These are phyloP conservation scores for Luzula sylvatica DNA, from an alignment of 176 grass and related monocot species.

Conservation along the genomic window DNA sequence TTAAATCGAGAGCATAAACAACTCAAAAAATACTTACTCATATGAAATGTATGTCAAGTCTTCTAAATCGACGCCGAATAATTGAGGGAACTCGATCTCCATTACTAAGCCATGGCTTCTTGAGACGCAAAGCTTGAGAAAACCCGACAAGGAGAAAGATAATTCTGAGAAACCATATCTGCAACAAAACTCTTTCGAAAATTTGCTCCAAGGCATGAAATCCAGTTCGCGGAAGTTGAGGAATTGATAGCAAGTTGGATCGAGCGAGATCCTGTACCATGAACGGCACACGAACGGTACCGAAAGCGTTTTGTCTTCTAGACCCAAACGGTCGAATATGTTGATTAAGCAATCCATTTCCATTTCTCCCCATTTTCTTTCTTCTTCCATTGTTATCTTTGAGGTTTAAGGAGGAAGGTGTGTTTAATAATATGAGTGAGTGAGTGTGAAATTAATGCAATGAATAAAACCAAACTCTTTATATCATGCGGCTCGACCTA, in stretches of 20 bases:
- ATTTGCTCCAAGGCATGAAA: constrained; percentile 61
- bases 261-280: constrained; percentile 47
- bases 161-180: constrained; percentile 10
- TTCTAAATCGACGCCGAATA: constrained; percentile 18
- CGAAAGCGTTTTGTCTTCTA: constrained; percentile 42
- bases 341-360: constrained; percentile 55
- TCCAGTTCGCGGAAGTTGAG: constrained; percentile 67
- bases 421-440: no score
- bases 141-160: constrained; percentile 37
- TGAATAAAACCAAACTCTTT: no score
- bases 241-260: constrained; percentile 50
- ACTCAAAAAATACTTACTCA: constrained; percentile 22
- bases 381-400: constrained; percentile 11
- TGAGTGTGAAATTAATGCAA: no score
- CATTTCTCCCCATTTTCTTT: constrained; percentile 52
- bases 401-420: no score
- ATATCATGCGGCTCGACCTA: no score
- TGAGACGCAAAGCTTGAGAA: constrained; percentile 34
- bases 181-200: constrained; percentile 30
- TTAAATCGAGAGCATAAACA: not conserved
- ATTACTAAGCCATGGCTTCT: constrained; percentile 6
- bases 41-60: constrained; percentile 29
- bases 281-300: constrained; percentile 66
- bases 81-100: constrained; percentile 38
- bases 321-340: constrained; percentile 42